A percentile compares a stretch with the other conserved stretches of the same genome.
Conservation (phyloP, 495 filamentous ascomycete genomes). For the Viridothelium virens region DNA sequence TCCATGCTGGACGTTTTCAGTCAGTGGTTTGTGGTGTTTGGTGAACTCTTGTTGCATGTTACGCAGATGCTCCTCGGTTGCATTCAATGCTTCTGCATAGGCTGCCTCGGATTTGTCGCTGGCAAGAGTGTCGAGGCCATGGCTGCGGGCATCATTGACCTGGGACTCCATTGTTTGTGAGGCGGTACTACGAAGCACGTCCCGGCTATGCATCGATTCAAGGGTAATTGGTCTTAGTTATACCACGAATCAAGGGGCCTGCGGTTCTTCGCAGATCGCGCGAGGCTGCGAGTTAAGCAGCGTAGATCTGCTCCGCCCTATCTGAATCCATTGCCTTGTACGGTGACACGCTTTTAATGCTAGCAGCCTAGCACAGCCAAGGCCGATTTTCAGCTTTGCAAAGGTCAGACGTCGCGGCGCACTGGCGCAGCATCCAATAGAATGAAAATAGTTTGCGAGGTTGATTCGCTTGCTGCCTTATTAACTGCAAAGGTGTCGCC, state of each 20-base stretch:
- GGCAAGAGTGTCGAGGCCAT: slow-evolving; percentile 3
- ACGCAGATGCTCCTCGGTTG: slow-evolving; percentile 11
- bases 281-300: background rate
- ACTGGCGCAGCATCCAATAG: background rate
- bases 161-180: slow-evolving; percentile 12
- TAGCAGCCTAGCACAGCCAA: slow-evolving; percentile 11
- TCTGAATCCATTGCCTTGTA: slow-evolving; percentile 7
- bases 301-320: slow-evolving; percentile 9
- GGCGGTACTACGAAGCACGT: background rate
- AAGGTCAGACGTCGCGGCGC: slow-evolving; percentile 1
- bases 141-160: background rate
- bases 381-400: slow-evolving; percentile 2
- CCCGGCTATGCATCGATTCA: background rate
- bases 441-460: background rate
- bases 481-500: background rate
- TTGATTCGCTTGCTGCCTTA: background rate
- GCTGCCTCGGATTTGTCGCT: slow-evolving; percentile 3
- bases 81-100: slow-evolving; percentile 9
- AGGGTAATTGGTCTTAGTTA: background rate
- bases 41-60: slow-evolving; percentile 11
- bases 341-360: background rate
- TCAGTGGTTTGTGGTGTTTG: slow-evolving; percentile 7
- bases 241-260: slow-evolving; percentile 1
- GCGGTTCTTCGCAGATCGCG: background rate
- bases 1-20: slow-evolving; percentile 8